Evolutionary conservation across 75 land plant species (phyloP).

Genomic region (Pinus albicaulis): DNA sequence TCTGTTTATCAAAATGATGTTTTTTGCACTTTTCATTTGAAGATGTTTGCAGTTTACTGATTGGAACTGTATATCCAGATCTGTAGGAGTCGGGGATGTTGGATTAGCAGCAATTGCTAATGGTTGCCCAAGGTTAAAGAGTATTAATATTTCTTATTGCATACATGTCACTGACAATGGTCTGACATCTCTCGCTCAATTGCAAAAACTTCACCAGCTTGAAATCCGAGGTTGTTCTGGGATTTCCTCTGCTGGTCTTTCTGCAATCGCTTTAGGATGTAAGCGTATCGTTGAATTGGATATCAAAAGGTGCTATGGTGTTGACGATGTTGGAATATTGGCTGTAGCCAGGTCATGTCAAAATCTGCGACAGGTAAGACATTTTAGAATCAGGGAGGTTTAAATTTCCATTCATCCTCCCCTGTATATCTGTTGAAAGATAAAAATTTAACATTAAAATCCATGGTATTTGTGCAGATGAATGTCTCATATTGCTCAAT

Average conservation of each 20-base stretch:
- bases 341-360: conserved; percentile 60
- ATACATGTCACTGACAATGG: conserved; percentile 61
- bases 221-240: conserved; percentile 71
- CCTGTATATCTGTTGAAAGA: too few species aligned
- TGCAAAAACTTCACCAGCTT: conserved; percentile 51
- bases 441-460: too few species aligned
- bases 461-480: conserved; percentile 40
- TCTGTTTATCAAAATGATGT: background rate
- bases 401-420: too few species aligned
- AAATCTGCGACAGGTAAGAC: conserved; percentile 72
- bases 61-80: conserved; percentile 40
- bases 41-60: background rate
- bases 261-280: conserved; percentile 66
- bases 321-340: conserved; percentile 71
- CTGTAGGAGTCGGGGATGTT: conserved; percentile 57
- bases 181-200: conserved; percentile 48
- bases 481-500: conserved; percentile 81
- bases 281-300: conserved; percentile 64
- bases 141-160: conserved; percentile 78
- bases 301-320: conserved; percentile 69
- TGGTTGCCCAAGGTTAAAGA: conserved; percentile 60
- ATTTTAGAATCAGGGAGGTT: too few species aligned
- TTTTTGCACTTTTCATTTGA: background rate
- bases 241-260: conserved; percentile 66
- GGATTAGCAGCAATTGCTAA: conserved; percentile 60